phyloP scores from a whole-genome alignment of 345 rosid genomes.

The Syzygium grande region DNA sequence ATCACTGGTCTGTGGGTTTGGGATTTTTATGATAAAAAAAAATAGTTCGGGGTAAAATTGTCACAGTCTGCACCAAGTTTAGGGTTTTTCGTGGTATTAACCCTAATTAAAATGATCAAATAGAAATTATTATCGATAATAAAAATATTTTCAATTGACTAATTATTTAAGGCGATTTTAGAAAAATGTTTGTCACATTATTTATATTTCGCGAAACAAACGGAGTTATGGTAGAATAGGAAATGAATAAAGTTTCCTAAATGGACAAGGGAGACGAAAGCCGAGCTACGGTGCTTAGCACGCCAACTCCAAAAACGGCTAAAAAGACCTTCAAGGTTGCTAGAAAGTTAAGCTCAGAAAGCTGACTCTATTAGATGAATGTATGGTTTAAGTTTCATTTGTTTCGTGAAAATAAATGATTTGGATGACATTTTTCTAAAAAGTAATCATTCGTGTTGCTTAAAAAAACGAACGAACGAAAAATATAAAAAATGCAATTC shows the following conservation, averaged over 20 bases:
- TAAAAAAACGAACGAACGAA: not conserved
- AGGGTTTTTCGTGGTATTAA: too few species aligned
- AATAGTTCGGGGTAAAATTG: too few species aligned
- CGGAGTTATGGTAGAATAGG: constrained; percentile 7
- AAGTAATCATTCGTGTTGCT: not conserved
- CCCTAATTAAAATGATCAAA: too few species aligned
- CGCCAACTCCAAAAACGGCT: not conserved
- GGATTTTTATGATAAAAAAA: too few species aligned
- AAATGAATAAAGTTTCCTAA: constrained; percentile 58
- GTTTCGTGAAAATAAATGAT: not conserved
- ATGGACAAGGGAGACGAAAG: not conserved
- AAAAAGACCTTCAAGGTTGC: not conserved
- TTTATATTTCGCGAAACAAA: not conserved
- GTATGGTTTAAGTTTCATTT: not conserved
- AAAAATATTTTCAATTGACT: too few species aligned
- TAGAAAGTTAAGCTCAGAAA: too few species aligned
- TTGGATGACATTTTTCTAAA: not conserved
- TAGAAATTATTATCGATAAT: too few species aligned
- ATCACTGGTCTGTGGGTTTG: too few species aligned
- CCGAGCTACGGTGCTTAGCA: not conserved
- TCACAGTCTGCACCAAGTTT: too few species aligned
- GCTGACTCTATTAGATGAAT: constrained; percentile 7
- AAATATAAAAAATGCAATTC: too few species aligned
- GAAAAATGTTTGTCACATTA: too few species aligned
- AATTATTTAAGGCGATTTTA: too few species aligned